Base-by-base conservation (phyloP, 257 asterid species). In the Catharanthus roseus region DNA sequence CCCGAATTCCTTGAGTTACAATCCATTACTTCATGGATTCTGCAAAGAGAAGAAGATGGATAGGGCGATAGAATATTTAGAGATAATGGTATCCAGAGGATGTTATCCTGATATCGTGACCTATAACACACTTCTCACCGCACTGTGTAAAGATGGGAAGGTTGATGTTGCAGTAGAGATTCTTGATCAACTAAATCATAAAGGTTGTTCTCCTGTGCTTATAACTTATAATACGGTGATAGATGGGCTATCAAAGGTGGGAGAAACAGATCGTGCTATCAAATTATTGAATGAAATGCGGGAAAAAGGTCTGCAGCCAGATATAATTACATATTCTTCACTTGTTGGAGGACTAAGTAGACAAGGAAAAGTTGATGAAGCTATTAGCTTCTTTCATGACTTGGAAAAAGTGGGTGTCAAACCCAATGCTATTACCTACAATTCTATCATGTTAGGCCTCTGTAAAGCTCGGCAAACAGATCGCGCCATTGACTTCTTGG, bases 81-180 rank as follows among this genome's bases (percentile, higher is more conserved):
- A 92, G 86, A 77, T 82, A 66, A 92, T 92, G 98, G 85, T 90
- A 16, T 77, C 89, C 5, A 77, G 92, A 56, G 96, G 96, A 5
- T 92, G 96, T 69, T 85, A 89, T 73, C 98, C 98, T 9, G 96
- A 92, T 75, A 89, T 88, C 13, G 97, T 92, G 77, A 92, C 97
- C 23, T 92, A 92, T 51, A 92, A 89, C 56, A 89, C 96, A 3
- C 45, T 92, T 84, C 96, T 92, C 75, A 85, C 96, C 0, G 96
- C 96, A 31, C 80, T 92, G 31, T 89, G 98, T 83, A 92, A 84
- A 85, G 96, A 92, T 0, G 95, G 96, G 74, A 88, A 86, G 78
- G 96, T 82, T 73, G 96, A 86, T 75, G 64, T 82, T 72, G 96
- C 98, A 10, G 89, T 92, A 4, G 95, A 85, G 80, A 82, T 92